Conservation (phyloP, 176 grass and related monocot genomes). For the Eremochloa ophiuroides region DNA sequence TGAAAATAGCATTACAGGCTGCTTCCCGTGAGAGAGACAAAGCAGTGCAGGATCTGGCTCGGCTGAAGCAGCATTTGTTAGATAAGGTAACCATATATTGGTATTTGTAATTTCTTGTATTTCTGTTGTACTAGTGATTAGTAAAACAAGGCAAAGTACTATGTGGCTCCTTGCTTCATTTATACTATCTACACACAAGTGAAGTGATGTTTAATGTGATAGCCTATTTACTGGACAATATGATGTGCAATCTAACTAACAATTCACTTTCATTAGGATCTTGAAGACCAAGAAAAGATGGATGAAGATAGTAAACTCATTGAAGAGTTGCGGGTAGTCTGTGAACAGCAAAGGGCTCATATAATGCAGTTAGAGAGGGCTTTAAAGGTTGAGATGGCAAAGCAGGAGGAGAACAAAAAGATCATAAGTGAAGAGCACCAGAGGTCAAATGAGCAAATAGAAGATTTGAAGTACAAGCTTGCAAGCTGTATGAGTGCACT, state of each 20-base stretch:
- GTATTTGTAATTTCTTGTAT: neutral
- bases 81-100: constrained; percentile 61
- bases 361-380: constrained; percentile 82
- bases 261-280: constrained; percentile 50
- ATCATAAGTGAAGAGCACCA: constrained; percentile 58
- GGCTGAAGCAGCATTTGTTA: constrained; percentile 90
- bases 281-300: constrained; percentile 97
- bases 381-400: constrained; percentile 60
- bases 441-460: constrained; percentile 74
- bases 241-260: neutral
- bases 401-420: constrained; percentile 69
- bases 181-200: neutral
- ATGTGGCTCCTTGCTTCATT: neutral
- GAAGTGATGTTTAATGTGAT: constrained; percentile 9
- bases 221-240: constrained; percentile 7
- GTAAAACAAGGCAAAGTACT: neutral
- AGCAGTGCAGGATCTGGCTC: constrained; percentile 75
- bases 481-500: constrained; percentile 67
- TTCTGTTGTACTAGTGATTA: neutral
- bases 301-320: constrained; percentile 85
- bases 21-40: constrained; percentile 61
- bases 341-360: constrained; percentile 66
- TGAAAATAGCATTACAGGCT: constrained; percentile 59
- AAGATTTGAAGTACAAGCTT: constrained; percentile 77
- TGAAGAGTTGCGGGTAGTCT: constrained; percentile 61